These are phyloP conservation scores for Aphanoascus verrucosus DNA, from an alignment of 2,329 filamentous ascomycete species.

Conservation along the genomic window DNA sequence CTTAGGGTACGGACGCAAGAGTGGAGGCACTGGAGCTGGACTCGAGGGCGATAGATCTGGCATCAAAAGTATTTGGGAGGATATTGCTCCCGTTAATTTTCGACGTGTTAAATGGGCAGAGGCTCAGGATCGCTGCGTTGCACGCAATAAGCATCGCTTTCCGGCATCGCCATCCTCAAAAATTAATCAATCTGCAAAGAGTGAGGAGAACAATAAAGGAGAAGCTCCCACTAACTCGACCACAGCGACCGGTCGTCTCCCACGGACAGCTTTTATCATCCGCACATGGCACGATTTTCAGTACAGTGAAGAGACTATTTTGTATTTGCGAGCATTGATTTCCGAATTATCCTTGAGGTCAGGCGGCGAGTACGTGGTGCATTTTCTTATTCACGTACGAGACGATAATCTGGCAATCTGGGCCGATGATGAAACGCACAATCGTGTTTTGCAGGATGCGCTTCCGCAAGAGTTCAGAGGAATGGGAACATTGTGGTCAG, in stretches of 20 bases:
- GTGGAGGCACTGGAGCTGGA: slow-evolving; percentile 74
- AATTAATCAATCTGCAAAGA: slow-evolving; percentile 24
- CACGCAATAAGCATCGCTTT: slow-evolving; percentile 62
- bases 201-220: slow-evolving; percentile 9
- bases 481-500: slow-evolving; percentile 85
- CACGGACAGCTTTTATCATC: slow-evolving; percentile 64
- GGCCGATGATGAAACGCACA: slow-evolving; percentile 64
- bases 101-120: slow-evolving; percentile 67
- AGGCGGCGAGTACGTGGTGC: slow-evolving; percentile 70
- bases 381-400: slow-evolving; percentile 77
- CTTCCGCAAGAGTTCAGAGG: slow-evolving; percentile 74
- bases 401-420: slow-evolving; percentile 70
- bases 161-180: slow-evolving; percentile 29
- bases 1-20: slow-evolving; percentile 67
- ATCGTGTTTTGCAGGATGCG: slow-evolving; percentile 59
- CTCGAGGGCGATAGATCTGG: slow-evolving; percentile 75
- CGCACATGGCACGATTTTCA: slow-evolving; percentile 70
- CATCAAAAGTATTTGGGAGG: slow-evolving; percentile 65
- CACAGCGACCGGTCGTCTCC: slow-evolving; percentile 21
- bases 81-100: slow-evolving; percentile 63
- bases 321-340: slow-evolving; percentile 73
- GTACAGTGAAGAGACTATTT: slow-evolving; percentile 65
- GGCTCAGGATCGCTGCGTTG: slow-evolving; percentile 61
- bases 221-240: slow-evolving; percentile 9
- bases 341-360: slow-evolving; percentile 66